Percentiles rank a stretch among this genome's conserved stretches.
phyloP scores from a whole-genome alignment of 1,139 yeast species.

The Geotrichum carabidarum region DNA sequence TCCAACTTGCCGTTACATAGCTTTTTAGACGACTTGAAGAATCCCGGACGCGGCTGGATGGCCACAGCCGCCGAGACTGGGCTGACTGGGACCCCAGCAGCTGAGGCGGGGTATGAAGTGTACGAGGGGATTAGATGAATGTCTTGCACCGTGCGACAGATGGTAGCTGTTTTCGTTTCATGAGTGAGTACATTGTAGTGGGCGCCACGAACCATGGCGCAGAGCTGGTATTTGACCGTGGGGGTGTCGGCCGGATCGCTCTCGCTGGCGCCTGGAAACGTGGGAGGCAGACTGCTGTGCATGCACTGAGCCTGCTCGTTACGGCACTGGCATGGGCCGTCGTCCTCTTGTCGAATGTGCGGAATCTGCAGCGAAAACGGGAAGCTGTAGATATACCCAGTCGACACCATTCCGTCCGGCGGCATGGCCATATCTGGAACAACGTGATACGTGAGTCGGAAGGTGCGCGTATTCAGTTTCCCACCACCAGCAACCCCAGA shows the following conservation, averaged over 20 bases:
- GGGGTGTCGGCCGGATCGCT: neutral
- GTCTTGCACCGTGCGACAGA: slow-evolving; percentile 1
- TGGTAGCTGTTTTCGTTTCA: slow-evolving; percentile 3
- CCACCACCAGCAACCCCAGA: neutral
- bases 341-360: slow-evolving; percentile 4
- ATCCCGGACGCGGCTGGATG: neutral
- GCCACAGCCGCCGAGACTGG: neutral
- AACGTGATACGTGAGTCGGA: slow-evolving; percentile 7
- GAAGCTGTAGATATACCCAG: slow-evolving; percentile 15
- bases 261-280: slow-evolving; percentile 1
- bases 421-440: slow-evolving; percentile 19
- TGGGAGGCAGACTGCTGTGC: slow-evolving; percentile 4
- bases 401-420: slow-evolving; percentile 10
- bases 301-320: neutral
- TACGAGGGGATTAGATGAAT: slow-evolving; percentile 10
- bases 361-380: slow-evolving; percentile 17
- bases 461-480: neutral
- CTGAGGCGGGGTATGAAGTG: neutral
- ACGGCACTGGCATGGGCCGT: neutral
- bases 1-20: neutral
- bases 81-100: neutral
- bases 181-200: slow-evolving; percentile 3
- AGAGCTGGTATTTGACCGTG: slow-evolving; percentile 2
- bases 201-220: slow-evolving; percentile 13
- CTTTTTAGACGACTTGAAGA: neutral